phyloP scores from a whole-genome alignment of 345 rosid genomes.

The Citrus sp. region DNA sequence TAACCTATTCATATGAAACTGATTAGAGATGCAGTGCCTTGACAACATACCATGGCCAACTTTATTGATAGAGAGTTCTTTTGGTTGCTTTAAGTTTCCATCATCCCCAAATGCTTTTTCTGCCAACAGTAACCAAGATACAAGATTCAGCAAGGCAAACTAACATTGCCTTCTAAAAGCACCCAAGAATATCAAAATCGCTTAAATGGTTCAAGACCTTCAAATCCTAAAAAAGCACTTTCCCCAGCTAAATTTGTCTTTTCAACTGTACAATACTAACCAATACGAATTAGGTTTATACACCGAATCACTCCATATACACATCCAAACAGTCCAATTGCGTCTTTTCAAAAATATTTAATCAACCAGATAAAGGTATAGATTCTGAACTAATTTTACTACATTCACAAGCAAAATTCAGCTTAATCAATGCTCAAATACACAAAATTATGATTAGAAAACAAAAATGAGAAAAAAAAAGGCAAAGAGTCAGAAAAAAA shows the following conservation, averaged over 20 bases:
- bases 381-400: neutral
- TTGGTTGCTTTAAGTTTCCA: constrained; percentile 74
- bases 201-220: neutral
- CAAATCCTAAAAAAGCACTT: neutral
- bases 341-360: neutral
- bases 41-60: constrained; percentile 80
- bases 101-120: constrained; percentile 87
- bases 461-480: neutral
- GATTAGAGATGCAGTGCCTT: neutral
- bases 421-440: neutral
- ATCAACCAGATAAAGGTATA: neutral
- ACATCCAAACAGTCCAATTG: neutral
- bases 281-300: neutral
- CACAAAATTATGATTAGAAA: neutral
- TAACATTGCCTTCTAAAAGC: neutral
- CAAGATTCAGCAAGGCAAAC: constrained; percentile 1
- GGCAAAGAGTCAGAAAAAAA: neutral
- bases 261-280: neutral
- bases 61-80: constrained; percentile 90
- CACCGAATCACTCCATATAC: neutral
- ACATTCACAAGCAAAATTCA: neutral
- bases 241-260: neutral
- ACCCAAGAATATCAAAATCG: neutral
- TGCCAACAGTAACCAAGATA: constrained; percentile 27
- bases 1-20: neutral